Evolutionary conservation across 257 asterid species (phyloP).

Genomic region (Rhazya stricta): DNA sequence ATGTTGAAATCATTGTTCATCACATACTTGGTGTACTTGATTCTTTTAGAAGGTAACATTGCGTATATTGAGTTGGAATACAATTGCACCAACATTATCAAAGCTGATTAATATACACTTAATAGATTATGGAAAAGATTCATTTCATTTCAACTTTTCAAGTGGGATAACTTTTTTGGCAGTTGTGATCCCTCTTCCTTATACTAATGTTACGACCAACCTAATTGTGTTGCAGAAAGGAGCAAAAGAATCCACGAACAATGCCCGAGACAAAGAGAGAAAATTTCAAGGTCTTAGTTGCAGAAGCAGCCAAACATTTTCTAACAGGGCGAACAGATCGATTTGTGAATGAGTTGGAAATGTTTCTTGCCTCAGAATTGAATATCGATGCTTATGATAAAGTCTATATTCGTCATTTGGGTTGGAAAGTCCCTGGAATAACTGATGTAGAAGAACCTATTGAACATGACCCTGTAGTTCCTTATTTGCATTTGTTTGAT

Average conservation of each 20-base stretch:
- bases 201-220: neutral
- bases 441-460: constrained; percentile 31
- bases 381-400: constrained; percentile 63
- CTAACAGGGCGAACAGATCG: constrained; percentile 56
- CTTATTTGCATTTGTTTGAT: constrained; percentile 53
- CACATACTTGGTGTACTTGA: constrained; percentile 62
- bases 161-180: neutral
- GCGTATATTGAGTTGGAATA: neutral
- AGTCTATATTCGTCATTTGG: constrained; percentile 49
- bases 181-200: neutral
- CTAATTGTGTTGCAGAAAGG: constrained; percentile 40
- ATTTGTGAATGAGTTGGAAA: constrained; percentile 56
- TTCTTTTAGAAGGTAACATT: constrained; percentile 54
- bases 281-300: constrained; percentile 38
- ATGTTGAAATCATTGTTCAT: constrained; percentile 63
- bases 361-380: constrained; percentile 69
- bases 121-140: neutral
- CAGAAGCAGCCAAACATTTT: constrained; percentile 58
- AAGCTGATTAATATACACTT: neutral
- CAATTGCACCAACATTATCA: neutral
- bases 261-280: constrained; percentile 38
- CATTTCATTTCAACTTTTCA: neutral
- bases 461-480: constrained; percentile 31
- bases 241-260: constrained; percentile 24
- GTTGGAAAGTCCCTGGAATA: constrained; percentile 43